Evolutionary conservation across 1,139 yeast species (phyloP).

Genomic region (Taphrina wiesneri): DNA sequence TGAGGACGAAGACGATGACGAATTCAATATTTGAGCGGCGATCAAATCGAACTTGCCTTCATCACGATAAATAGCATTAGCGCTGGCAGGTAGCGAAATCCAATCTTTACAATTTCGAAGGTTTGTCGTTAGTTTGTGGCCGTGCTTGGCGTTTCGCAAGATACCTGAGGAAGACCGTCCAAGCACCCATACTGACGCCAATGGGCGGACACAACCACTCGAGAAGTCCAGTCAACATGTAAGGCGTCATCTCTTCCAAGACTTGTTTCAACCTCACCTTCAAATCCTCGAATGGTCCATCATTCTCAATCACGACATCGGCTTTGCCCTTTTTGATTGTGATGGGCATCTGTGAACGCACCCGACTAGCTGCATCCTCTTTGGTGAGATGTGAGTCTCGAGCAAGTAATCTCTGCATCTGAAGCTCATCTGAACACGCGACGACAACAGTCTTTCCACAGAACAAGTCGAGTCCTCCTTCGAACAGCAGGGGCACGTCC

Average conservation of each 20-base stretch:
- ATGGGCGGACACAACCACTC: constrained; percentile 33
- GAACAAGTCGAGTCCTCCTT: constrained; percentile 65
- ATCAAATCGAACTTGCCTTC: too few relatives aligned
- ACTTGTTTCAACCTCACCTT: constrained; percentile 24
- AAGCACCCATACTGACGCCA: constrained; percentile 24
- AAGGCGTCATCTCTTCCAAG: constrained; percentile 35
- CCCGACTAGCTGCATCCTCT: constrained; percentile 71
- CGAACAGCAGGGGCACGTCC: constrained; percentile 89
- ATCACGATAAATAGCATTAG: too few relatives aligned
- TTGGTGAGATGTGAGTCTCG: constrained; percentile 64
- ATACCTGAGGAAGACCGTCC: constrained; percentile 1
- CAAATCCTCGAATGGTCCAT: constrained; percentile 52
- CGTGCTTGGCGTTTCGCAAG: background rate
- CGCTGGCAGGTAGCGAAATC: too few relatives aligned
- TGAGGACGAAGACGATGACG: background rate
- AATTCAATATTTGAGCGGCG: background rate
- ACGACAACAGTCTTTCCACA: constrained; percentile 77
- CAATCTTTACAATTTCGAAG: background rate
- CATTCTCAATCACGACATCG: constrained; percentile 69
- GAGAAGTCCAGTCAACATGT: constrained; percentile 24
- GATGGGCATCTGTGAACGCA: constrained; percentile 72
- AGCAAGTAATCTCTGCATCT: constrained; percentile 60
- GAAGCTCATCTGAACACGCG: constrained; percentile 59
- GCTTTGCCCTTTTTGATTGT: constrained; percentile 60
- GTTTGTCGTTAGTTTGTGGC: background rate